A percentile compares a stretch with the other conserved stretches of the same genome.
These are phyloP conservation scores for Cymodocea nodosa DNA, from an alignment of 116 monocot species.

Conservation along the genomic window DNA sequence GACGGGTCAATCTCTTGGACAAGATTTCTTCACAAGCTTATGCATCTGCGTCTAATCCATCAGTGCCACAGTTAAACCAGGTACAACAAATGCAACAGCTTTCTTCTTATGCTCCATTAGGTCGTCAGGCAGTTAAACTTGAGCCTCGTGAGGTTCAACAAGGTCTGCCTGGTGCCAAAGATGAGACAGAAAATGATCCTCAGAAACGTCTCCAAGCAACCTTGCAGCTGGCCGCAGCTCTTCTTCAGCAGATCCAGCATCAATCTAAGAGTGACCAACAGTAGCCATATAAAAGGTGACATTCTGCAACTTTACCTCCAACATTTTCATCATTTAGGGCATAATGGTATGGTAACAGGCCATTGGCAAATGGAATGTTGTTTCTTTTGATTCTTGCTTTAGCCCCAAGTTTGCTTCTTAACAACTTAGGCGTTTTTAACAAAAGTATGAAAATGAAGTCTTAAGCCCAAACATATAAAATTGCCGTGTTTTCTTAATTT, in stretches of 20 bases:
- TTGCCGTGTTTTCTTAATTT: too few species aligned
- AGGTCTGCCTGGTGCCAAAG: conserved; percentile 14
- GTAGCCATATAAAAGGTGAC: too few species aligned
- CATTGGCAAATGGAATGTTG: too few species aligned
- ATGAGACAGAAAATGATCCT: conserved; percentile 55
- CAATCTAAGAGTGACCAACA: conserved; percentile 39
- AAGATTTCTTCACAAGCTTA: conserved; percentile 15
- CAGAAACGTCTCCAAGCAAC: conserved; percentile 91
- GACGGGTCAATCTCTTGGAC: conserved; percentile 4
- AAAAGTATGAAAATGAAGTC: too few species aligned
- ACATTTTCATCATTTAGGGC: too few species aligned
- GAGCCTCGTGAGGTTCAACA: conserved; percentile 23
- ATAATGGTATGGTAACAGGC: too few species aligned
- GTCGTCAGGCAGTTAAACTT: conserved; percentile 7
- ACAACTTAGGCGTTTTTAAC: too few species aligned
- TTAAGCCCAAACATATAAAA: too few species aligned
- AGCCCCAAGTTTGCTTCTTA: too few species aligned
- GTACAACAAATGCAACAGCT: conserved; percentile 15
- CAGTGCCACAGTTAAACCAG: conserved; percentile 17
- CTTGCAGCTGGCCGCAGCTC: conserved; percentile 89
- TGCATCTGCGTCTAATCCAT: conserved; percentile 6
- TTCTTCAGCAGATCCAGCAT: conserved; percentile 95
- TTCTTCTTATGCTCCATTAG: conserved; percentile 5
- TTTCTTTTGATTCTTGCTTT: too few species aligned
- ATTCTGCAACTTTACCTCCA: too few species aligned